Percentiles rank a stretch among this genome's conserved stretches.
Conservation (phyloP, 139 green algal species). For the Closterium sp. region DNA sequence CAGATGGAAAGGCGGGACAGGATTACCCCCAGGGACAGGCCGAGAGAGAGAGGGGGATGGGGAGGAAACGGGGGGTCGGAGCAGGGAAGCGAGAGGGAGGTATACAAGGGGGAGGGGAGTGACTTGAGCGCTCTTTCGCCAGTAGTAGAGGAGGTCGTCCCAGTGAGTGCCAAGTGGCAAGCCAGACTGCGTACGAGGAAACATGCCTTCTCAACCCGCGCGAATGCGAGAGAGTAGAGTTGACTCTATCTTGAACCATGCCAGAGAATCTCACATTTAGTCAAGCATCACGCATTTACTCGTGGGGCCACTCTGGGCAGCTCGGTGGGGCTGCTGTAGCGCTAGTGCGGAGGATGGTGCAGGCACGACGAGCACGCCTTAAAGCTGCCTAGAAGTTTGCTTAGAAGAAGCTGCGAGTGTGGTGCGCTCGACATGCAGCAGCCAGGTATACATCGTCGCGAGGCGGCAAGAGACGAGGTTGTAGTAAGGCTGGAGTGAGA, state of each 20-base stretch:
- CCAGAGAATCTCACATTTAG: constrained; percentile 14
- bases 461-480: constrained; percentile 11
- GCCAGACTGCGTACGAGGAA: neutral
- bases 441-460: too few species aligned
- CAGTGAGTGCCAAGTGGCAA: neutral
- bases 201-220: too few species aligned
- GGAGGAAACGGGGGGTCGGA: neutral
- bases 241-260: neutral
- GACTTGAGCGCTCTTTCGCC: neutral
- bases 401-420: too few species aligned
- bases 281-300: too few species aligned
- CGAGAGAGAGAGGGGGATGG: neutral
- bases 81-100: neutral
- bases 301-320: too few species aligned
- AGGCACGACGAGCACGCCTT: too few species aligned
- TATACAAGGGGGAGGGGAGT: neutral
- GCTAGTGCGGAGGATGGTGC: too few species aligned
- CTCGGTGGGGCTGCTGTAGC: too few species aligned
- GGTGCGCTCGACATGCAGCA: too few species aligned
- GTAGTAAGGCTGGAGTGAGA: neutral
- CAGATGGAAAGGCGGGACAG: neutral
- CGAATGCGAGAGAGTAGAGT: neutral
- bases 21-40: too few species aligned
- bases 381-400: too few species aligned
- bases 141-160: neutral